A percentile compares a stretch with the other conserved stretches of the same genome.
phyloP scores from a whole-genome alignment of 495 filamentous ascomycete genomes.

The Penicillium paxilli region DNA sequence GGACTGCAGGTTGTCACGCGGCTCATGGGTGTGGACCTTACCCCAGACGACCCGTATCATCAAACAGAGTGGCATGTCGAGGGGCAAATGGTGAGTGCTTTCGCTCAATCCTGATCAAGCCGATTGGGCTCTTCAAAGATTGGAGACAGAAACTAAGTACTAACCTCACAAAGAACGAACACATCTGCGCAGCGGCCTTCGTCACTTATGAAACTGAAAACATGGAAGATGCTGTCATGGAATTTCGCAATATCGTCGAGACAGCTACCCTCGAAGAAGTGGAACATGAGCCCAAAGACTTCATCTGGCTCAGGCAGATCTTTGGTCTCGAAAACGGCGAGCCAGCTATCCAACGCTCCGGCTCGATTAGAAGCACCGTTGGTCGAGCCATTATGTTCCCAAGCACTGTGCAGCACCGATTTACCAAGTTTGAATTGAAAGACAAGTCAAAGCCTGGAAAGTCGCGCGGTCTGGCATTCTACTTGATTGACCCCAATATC shows the following conservation, averaged over 20 bases:
- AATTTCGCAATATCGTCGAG: conserved; percentile 33
- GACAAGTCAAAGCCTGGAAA: conserved; percentile 52
- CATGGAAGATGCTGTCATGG: conserved; percentile 15
- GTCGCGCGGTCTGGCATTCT: conserved; percentile 47
- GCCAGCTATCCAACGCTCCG: conserved; percentile 32
- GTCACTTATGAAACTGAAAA: conserved; percentile 27
- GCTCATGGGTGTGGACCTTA: conserved; percentile 34
- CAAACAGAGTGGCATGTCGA: conserved; percentile 42
- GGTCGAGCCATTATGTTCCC: conserved; percentile 34
- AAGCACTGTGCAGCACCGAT: conserved; percentile 48
- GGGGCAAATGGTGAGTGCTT: conserved; percentile 31
- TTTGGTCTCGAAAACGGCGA: conserved; percentile 34
- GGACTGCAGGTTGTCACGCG: conserved; percentile 43
- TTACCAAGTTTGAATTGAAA: conserved; percentile 42
- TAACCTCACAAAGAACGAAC: conserved; percentile 32
- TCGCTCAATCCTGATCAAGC: not conserved
- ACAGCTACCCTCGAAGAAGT: conserved; percentile 28
- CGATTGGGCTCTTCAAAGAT: too few species aligned
- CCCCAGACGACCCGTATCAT: conserved; percentile 30
- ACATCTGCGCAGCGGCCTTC: conserved; percentile 37
- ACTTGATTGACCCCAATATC: conserved; percentile 55
- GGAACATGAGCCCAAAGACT: conserved; percentile 24
- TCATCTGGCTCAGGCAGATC: conserved; percentile 31
- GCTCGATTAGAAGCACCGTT: conserved; percentile 17
- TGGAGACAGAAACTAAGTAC: not conserved